phyloP scores from a whole-genome alignment of 2,329 filamentous ascomycete species.

The Xylaria sp. region DNA sequence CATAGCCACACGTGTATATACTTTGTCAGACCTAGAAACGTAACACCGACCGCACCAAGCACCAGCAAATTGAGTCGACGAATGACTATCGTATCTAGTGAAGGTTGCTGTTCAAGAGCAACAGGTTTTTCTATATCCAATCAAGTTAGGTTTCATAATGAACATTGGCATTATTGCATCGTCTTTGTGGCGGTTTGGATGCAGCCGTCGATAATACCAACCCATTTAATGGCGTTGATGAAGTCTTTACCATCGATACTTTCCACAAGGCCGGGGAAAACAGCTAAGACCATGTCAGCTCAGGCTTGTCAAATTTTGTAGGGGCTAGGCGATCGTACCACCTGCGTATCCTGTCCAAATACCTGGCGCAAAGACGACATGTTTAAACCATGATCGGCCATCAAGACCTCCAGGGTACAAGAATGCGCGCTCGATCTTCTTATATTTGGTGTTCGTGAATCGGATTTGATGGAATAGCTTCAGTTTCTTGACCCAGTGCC shows the following conservation, averaged over 20 bases:
- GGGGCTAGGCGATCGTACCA: constrained; percentile 55
- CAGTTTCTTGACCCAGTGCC: constrained; percentile 76
- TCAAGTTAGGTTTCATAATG: not conserved
- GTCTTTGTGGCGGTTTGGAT: constrained; percentile 60
- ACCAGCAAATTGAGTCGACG: not conserved
- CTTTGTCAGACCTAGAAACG: not conserved
- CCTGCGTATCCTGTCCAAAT: constrained; percentile 92
- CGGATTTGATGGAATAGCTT: constrained; percentile 72
- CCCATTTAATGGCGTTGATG: constrained; percentile 68
- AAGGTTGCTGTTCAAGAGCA: not conserved
- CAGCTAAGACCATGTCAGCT: constrained; percentile 54
- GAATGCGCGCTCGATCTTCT: constrained; percentile 84
- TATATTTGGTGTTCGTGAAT: constrained; percentile 82
- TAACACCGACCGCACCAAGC: not conserved
- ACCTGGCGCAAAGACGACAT: constrained; percentile 91
- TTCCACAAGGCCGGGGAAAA: constrained; percentile 71
- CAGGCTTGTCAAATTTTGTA: not conserved
- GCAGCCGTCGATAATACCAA: constrained; percentile 65
- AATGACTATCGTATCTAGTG: not conserved
- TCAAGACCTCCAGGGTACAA: constrained; percentile 81
- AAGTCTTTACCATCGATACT: constrained; percentile 71
- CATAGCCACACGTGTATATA: constrained; percentile 2
- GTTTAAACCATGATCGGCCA: constrained; percentile 88
- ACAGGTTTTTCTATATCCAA: not conserved
- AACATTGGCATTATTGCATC: constrained; percentile 39